Evolutionary conservation across 148 eudicot genomes (phyloP).

Genomic region (Chenopodium quinoa): DNA sequence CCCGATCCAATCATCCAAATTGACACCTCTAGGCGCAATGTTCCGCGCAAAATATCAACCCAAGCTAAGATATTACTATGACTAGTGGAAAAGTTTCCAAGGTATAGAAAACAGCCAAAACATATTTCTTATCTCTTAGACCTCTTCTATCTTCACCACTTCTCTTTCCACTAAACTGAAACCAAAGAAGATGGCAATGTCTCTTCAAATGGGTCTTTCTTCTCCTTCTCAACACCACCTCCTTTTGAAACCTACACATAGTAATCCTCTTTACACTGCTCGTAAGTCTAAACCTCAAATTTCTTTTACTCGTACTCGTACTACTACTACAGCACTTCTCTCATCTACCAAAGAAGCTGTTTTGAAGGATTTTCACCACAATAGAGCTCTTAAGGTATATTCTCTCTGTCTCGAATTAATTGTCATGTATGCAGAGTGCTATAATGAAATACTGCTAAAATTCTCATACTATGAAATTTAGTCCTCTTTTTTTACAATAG

Average conservation of each 20-base stretch:
- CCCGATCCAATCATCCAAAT: too few species aligned
- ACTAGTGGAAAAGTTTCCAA: background rate
- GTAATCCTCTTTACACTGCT: slow-evolving; percentile 30
- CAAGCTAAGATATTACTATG: background rate
- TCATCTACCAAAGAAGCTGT: slow-evolving; percentile 61
- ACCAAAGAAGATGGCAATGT: slow-evolving; percentile 17
- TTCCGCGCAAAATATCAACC: background rate
- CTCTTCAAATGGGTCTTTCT: slow-evolving; percentile 23
- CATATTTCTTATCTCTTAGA: slow-evolving; percentile 3
- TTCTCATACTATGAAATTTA: too few species aligned
- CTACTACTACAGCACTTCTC: slow-evolving; percentile 46
- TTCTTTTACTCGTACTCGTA: background rate
- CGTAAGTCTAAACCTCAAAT: slow-evolving; percentile 29
- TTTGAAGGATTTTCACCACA: slow-evolving; percentile 54
- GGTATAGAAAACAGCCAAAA: slow-evolving; percentile 1
- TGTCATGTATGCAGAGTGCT: background rate
- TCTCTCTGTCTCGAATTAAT: background rate
- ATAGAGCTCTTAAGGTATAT: slow-evolving; percentile 67
- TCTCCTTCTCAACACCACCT: slow-evolving; percentile 24
- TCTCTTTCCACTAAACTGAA: background rate
- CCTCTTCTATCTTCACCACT: slow-evolving; percentile 1
- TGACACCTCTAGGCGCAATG: too few species aligned
- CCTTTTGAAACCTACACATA: slow-evolving; percentile 12
- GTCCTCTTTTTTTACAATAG: background rate
- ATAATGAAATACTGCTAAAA: background rate